Percentiles rank a stretch among this genome's conserved stretches.
Evolutionary conservation across 2,329 filamentous ascomycete species (phyloP).

Genomic region (Pseudogymnoascus sp.): DNA sequence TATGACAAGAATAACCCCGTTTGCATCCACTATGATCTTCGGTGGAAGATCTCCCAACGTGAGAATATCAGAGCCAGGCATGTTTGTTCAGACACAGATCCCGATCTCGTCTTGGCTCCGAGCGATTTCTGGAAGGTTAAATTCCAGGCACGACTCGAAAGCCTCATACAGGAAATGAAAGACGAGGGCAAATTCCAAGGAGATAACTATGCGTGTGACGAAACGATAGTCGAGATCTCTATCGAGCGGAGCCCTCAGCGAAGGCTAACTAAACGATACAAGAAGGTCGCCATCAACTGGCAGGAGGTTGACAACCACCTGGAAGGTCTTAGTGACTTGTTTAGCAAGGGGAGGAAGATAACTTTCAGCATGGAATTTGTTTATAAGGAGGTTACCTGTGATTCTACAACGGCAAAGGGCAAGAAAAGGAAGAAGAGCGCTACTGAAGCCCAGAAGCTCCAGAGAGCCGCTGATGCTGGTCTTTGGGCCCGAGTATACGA

Average conservation of each 20-base stretch:
- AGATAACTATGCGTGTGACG: conserved; percentile 16
- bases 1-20: conserved; percentile 18
- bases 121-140: conserved; percentile 21
- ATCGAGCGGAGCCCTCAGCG: conserved; percentile 16
- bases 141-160: conserved; percentile 16
- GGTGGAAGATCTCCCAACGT: conserved; percentile 21
- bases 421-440: conserved; percentile 19
- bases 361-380: conserved; percentile 19
- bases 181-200: conserved; percentile 18
- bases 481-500: conserved; percentile 20
- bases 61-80: conserved; percentile 20
- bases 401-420: conserved; percentile 16
- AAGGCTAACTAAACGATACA: conserved; percentile 18
- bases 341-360: conserved; percentile 19
- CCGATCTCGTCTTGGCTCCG: conserved; percentile 21
- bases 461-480: background rate
- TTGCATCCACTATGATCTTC: conserved; percentile 21
- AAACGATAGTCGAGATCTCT: conserved; percentile 20
- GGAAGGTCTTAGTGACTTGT: conserved; percentile 19
- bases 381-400: conserved; percentile 19
- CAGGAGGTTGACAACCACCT: conserved; percentile 18
- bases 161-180: conserved; percentile 1
- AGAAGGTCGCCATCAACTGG: conserved; percentile 20
- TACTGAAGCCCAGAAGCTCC: conserved; percentile 8
- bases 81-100: conserved; percentile 16